Evolutionary conservation across 352 stramenopile species (phyloP).

Genomic region (Globisporangium apiculatum): DNA sequence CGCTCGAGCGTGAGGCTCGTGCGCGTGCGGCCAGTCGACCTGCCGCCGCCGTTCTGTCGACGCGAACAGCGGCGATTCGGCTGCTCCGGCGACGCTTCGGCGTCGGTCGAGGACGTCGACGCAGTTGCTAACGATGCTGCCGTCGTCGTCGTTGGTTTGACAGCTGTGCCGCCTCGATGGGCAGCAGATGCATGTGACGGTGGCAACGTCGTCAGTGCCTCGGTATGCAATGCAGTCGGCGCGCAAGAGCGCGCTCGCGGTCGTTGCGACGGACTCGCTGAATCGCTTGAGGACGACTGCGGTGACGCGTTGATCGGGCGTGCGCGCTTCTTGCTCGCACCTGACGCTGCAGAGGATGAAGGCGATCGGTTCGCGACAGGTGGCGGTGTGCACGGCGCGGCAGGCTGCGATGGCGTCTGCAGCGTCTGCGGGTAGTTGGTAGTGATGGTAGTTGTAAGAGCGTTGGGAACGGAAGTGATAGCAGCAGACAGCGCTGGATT

Average conservation of each 20-base stretch:
- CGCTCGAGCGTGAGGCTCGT: slow-evolving; percentile 52
- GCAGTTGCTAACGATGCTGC: background rate
- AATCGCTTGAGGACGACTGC: slow-evolving; percentile 4
- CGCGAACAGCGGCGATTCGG: slow-evolving; percentile 12
- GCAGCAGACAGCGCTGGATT: too few species aligned
- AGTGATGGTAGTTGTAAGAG: too few species aligned
- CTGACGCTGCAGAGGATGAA: background rate
- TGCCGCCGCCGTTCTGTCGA: background rate
- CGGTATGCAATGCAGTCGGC: background rate
- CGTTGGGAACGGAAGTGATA: too few species aligned
- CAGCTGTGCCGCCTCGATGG: too few species aligned
- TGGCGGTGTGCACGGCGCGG: background rate
- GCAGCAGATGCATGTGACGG: too few species aligned
- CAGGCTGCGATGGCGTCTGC: background rate
- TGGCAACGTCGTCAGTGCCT: too few species aligned
- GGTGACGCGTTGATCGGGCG: slow-evolving; percentile 10
- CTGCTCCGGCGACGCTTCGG: slow-evolving; percentile 1
- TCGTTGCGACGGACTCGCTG: background rate
- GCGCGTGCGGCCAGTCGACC: slow-evolving; percentile 18
- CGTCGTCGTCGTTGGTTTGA: background rate
- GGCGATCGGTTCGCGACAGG: slow-evolving; percentile 3
- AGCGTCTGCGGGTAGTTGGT: too few species aligned
- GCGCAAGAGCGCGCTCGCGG: background rate
- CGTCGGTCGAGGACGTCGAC: background rate
- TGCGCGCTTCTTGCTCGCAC: slow-evolving; percentile 22